Evolutionary conservation across 2,329 filamentous ascomycete genomes (phyloP).

Genomic region (Diaporthe ilicicola): DNA sequence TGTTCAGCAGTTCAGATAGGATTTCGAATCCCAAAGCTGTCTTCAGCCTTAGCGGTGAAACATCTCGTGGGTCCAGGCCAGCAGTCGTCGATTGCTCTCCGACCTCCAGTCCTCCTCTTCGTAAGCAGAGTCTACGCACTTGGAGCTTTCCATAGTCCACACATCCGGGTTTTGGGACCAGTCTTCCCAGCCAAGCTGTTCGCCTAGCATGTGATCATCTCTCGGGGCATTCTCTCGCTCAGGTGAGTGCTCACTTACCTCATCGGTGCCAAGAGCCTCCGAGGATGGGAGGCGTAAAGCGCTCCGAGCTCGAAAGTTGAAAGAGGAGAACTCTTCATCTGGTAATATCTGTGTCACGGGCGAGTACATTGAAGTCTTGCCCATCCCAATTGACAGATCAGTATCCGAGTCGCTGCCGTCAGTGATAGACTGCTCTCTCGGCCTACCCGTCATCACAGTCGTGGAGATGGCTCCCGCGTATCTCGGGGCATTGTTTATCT

Average conservation of each 20-base stretch:
- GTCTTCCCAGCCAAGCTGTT: not conserved
- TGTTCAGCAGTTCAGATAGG: no score
- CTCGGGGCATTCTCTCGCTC: not conserved
- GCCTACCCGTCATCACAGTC: no score
- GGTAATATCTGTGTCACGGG: rapidly evolving
- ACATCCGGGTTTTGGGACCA: not conserved
- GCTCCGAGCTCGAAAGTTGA: not conserved
- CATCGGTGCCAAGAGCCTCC: not conserved
- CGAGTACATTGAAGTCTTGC: not conserved
- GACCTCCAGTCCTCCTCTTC: not conserved
- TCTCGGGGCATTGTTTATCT: not conserved
- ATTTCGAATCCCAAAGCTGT: not conserved
- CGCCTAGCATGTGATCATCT: not conserved
- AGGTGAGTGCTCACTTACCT: not conserved
- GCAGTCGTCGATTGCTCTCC: not conserved
- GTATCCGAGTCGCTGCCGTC: no score
- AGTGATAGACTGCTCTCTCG: rapidly evolving
- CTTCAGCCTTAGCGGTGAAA: not conserved
- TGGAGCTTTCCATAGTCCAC: not conserved
- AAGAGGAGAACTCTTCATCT: not conserved
- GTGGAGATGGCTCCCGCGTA: not conserved
- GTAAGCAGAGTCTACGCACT: not conserved
- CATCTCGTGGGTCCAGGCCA: not conserved
- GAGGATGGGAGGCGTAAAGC: not conserved
- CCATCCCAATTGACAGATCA: not conserved